Evolutionary conservation across 2,329 filamentous ascomycete genomes (phyloP).

Genomic region (Cercospora sp.): DNA sequence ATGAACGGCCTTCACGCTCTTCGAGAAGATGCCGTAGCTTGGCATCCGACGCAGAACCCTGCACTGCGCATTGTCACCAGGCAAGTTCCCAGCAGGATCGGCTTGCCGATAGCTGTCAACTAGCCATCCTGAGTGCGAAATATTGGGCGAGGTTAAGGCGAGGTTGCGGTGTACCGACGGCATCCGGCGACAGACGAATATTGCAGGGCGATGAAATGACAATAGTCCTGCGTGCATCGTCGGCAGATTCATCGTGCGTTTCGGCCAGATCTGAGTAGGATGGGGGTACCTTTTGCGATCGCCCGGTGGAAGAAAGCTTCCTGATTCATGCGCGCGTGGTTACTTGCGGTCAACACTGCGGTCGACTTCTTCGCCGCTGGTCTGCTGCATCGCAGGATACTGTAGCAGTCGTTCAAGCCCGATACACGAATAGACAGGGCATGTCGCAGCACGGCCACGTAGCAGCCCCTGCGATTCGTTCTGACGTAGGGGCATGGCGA

Average conservation of each 20-base stretch:
- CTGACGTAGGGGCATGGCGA: neutral
- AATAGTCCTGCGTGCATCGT: neutral
- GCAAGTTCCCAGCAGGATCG: neutral
- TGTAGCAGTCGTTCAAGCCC: neutral
- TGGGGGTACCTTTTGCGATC: neutral
- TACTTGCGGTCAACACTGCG: neutral
- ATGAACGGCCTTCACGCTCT: too few species aligned
- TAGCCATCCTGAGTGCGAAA: neutral
- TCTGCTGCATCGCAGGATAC: neutral
- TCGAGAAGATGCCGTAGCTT: neutral
- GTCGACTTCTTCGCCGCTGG: neutral
- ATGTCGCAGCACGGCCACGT: neutral
- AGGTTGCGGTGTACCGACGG: neutral
- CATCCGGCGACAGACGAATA: neutral
- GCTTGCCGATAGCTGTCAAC: neutral
- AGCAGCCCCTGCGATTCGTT: neutral
- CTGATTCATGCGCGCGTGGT: neutral
- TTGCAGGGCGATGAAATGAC: neutral
- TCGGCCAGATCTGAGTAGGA: neutral
- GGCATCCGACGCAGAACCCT: neutral
- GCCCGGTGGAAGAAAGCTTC: neutral
- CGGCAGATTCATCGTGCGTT: neutral
- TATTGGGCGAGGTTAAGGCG: neutral
- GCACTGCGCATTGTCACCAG: neutral
- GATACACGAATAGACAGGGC: neutral